Evolutionary conservation across 140 eudicot species (phyloP), one percentile per base, ranked within the genome.

Genomic region (Oenanthe javanica): DNA sequence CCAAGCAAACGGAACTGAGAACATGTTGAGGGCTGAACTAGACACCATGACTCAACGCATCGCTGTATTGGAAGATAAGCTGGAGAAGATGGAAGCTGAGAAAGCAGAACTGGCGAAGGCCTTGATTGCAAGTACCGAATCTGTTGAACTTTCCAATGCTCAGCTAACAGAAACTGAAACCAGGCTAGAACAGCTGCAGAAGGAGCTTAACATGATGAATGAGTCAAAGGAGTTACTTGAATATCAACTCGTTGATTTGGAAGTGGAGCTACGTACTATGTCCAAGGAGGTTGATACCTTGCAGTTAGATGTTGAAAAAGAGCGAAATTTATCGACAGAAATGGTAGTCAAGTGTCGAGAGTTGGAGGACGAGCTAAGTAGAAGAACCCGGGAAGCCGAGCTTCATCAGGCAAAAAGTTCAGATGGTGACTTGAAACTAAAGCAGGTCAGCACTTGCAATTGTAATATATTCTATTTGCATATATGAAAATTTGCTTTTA

Each of bases 171-270:
- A 89, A 64, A 83, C 89, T 31, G 89, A 85, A 81, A 76, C 36
- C 42, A 85, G 83, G 86, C 45, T 91, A 80, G 90, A 82, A 80
- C 93, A 84, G 86, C 77, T 93, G 69, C 85, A 84, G 79, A 90
- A 86, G 87, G 97, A 90, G 85, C 79, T 91, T 78, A 77, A 16
- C 4, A 48, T 31, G 42, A 88, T 83, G 42, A 89, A 85, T 52
- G 91, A 86, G 84, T 82, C 90, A 15, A 90, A 91, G 81, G 87
- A 87, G 78, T 74, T 74, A 79, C 89, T 90, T 13, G 90, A 87
- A 52, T 80, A 79, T 82, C 92, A 85, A 84, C 87, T 94, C 36
- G 83, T 84, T 61, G 79, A 84, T 59, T 85, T 85, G 91, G 88
- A 89, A 83, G 87, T 43, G 11, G 93, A 92, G 81, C 81, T 86